Evolutionary conservation across 345 rosid species (phyloP).

Genomic region (Pelargonium nanum): DNA sequence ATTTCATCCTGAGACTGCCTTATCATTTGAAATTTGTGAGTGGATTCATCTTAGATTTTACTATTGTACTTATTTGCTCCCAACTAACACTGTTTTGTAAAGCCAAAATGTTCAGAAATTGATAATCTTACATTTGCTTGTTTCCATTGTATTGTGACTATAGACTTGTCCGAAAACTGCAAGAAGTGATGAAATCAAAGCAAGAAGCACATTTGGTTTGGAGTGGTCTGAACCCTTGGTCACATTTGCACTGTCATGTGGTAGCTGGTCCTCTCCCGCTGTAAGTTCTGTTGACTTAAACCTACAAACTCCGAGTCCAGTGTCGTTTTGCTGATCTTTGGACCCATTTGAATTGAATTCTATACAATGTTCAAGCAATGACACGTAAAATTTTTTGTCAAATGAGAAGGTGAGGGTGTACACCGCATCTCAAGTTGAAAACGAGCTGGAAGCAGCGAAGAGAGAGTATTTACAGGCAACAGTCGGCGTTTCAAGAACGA

Average conservation of each 20-base stretch:
- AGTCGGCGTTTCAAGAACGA: constrained; percentile 56
- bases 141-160: no score
- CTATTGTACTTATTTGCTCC: no score
- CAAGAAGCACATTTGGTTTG: constrained; percentile 48
- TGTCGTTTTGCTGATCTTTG: no score
- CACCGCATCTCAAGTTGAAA: constrained; percentile 58
- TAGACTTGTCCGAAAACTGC: constrained; percentile 70
- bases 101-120: no score
- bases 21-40: constrained; percentile 85
- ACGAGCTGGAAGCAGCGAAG: constrained; percentile 68
- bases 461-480: constrained; percentile 79
- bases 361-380: no score
- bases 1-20: constrained; percentile 83
- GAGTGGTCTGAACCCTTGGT: constrained; percentile 90
- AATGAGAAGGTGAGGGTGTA: constrained; percentile 66
- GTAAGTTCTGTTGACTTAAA: no score
- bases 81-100: no score
- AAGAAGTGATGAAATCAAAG: constrained; percentile 62
- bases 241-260: constrained; percentile 79
- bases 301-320: no score
- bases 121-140: no score
- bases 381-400: neutral
- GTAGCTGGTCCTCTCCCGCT: constrained; percentile 94
- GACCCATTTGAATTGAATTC: no score
- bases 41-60: no score